phyloP scores from a whole-genome alignment of 495 filamentous ascomycete genomes.

The Venustampulla echinocandica region DNA sequence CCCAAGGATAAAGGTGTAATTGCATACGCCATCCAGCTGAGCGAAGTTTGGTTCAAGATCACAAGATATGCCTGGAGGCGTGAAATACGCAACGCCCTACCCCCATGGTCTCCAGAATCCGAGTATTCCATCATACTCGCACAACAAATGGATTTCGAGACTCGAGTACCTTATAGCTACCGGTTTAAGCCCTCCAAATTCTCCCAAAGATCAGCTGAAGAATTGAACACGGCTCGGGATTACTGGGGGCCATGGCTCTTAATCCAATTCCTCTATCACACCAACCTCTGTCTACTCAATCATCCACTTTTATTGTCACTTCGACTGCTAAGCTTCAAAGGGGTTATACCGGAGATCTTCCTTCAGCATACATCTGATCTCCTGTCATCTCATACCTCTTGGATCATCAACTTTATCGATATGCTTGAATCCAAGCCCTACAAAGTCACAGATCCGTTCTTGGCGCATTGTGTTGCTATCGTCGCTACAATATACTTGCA shows the following conservation, averaged over 20 bases:
- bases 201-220: slow-evolving; percentile 30
- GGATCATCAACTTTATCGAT: slow-evolving; percentile 42
- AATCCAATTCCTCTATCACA: slow-evolving; percentile 42
- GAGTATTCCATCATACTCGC: slow-evolving; percentile 41
- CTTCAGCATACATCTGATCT: slow-evolving; percentile 40
- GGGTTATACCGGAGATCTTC: slow-evolving; percentile 42
- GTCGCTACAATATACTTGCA: slow-evolving; percentile 43
- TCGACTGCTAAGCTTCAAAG: slow-evolving; percentile 36
- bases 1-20: slow-evolving; percentile 35
- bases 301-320: slow-evolving; percentile 39
- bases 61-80: slow-evolving; percentile 37
- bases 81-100: slow-evolving; percentile 35
- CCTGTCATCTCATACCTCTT: slow-evolving; percentile 38
- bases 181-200: slow-evolving; percentile 39
- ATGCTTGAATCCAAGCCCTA: slow-evolving; percentile 37
- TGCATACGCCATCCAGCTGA: slow-evolving; percentile 39
- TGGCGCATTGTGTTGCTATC: slow-evolving; percentile 42
- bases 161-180: slow-evolving; percentile 37
- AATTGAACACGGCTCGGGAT: slow-evolving; percentile 32
- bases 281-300: slow-evolving; percentile 39
- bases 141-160: slow-evolving; percentile 41
- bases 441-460: slow-evolving; percentile 36
- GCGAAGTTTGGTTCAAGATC: slow-evolving; percentile 36
- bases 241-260: slow-evolving; percentile 43
- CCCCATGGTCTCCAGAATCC: slow-evolving; percentile 42